These are phyloP conservation scores for Mucor saturninus DNA, from an alignment of 371 early-diverging fungal species.

Conservation along the genomic window DNA sequence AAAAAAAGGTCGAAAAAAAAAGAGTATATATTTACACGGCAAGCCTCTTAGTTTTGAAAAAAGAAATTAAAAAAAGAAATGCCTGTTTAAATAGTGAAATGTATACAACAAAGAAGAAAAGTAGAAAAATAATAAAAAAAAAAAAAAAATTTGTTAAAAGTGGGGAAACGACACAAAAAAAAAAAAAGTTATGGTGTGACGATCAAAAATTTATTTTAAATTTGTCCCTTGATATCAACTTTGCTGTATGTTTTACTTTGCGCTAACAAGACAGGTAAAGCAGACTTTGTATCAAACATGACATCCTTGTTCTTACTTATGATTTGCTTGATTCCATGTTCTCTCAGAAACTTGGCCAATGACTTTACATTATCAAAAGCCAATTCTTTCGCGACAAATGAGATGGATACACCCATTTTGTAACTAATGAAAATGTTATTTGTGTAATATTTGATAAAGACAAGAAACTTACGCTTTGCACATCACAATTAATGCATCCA, in stretches of 20 bases:
- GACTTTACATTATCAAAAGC: conserved; percentile 41
- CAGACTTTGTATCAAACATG: conserved; percentile 58
- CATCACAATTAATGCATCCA: conserved; percentile 70
- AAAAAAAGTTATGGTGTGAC: conserved; percentile 11
- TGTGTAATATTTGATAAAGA: neutral
- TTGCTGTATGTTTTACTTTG: conserved; percentile 61
- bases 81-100: neutral
- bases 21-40: neutral
- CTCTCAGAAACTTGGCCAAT: conserved; percentile 50
- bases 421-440: conserved; percentile 42
- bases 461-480: conserved; percentile 70
- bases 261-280: conserved; percentile 53
- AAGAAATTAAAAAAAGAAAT: too few species aligned
- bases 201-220: conserved; percentile 16
- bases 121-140: conserved; percentile 10
- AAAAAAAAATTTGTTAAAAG: neutral
- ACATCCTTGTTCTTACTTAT: conserved; percentile 8
- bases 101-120: conserved; percentile 4
- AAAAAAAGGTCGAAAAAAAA: neutral
- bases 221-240: conserved; percentile 75
- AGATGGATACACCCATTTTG: conserved; percentile 54
- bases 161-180: conserved; percentile 4
- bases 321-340: conserved; percentile 28
- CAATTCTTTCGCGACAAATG: conserved; percentile 47
- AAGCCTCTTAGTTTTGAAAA: too few species aligned